Evolutionary conservation across 2,329 filamentous ascomycete species (phyloP).

Genomic region (Dactylellina cionopaga): DNA sequence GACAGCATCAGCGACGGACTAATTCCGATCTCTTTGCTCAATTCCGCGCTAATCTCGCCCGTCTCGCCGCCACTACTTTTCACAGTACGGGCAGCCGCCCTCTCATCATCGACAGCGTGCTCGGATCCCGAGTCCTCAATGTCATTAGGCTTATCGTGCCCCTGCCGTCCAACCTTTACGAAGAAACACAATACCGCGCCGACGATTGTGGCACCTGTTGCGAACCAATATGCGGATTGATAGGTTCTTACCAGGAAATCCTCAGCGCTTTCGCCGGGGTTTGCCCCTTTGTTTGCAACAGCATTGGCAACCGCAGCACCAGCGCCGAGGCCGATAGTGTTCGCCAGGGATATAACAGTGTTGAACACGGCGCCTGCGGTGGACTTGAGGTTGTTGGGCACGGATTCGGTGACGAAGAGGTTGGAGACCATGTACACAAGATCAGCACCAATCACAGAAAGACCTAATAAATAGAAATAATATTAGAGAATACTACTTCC

Average conservation of each 20-base stretch:
- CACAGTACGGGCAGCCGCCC: background rate
- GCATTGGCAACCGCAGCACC: slow-evolving; percentile 46
- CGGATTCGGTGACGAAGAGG: slow-evolving; percentile 45
- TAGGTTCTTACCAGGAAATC: slow-evolving; percentile 39
- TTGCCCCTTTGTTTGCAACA: slow-evolving; percentile 26
- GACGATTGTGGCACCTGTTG: slow-evolving; percentile 19
- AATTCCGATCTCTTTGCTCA: background rate
- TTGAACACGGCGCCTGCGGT: slow-evolving; percentile 47
- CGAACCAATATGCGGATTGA: slow-evolving; percentile 45
- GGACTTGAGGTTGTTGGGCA: slow-evolving; percentile 47
- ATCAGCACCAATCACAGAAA: slow-evolving; percentile 49
- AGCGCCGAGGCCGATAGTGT: slow-evolving; percentile 39
- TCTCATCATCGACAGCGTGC: background rate
- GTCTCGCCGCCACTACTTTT: background rate
- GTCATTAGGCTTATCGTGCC: slow-evolving; percentile 33
- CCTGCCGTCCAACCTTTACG: slow-evolving; percentile 41
- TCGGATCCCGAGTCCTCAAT: slow-evolving; percentile 28
- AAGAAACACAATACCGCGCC: slow-evolving; percentile 38
- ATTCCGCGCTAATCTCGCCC: background rate
- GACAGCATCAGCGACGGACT: slow-evolving; percentile 9
- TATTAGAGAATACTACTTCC: background rate
- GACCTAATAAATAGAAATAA: background rate
- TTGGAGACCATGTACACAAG: slow-evolving; percentile 51
- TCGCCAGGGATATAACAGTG: slow-evolving; percentile 42
- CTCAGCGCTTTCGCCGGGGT: slow-evolving; percentile 13